A percentile compares a stretch with the other conserved stretches of the same genome.
Conservation (phyloP, 805 yeast species). For the Saturnispora ahearnii region DNA sequence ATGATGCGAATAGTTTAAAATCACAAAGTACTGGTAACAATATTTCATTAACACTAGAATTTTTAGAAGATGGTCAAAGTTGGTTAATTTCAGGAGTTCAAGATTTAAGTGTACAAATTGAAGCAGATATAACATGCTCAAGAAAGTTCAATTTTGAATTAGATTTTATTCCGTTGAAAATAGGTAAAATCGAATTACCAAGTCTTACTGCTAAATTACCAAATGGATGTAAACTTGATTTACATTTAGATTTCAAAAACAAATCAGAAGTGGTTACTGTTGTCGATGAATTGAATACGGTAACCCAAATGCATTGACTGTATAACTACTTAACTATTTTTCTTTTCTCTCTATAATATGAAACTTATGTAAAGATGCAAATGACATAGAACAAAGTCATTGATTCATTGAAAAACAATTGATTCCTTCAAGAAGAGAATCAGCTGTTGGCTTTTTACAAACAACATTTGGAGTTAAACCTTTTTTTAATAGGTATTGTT, state of each 20-base stretch:
- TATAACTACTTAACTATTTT: not conserved
- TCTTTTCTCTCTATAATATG: not conserved
- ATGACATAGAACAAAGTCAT: not conserved
- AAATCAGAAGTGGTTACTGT: constrained; percentile 62
- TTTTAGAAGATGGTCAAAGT: constrained; percentile 37
- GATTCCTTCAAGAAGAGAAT: constrained; percentile 40
- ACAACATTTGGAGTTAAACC: constrained; percentile 54
- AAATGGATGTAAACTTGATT: constrained; percentile 29
- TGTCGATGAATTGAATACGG: constrained; percentile 57
- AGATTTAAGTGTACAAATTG: constrained; percentile 33
- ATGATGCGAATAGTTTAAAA: not conserved
- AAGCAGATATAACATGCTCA: constrained; percentile 10
- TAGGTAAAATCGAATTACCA: constrained; percentile 68
- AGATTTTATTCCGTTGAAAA: constrained; percentile 60
- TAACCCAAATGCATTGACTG: constrained; percentile 47
- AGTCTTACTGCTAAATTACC: constrained; percentile 37
- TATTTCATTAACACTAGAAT: constrained; percentile 19
- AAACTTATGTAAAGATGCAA: not conserved
- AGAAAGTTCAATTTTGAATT: constrained; percentile 28
- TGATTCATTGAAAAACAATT: not conserved
- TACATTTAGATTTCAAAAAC: constrained; percentile 60
- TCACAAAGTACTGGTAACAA: constrained; percentile 12
- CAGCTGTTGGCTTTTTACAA: constrained; percentile 66
- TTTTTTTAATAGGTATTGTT: constrained; percentile 43
- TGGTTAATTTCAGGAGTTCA: constrained; percentile 79